phyloP scores from a whole-genome alignment of 495 filamentous ascomycete species.

The Neurospora tetrasperma region DNA sequence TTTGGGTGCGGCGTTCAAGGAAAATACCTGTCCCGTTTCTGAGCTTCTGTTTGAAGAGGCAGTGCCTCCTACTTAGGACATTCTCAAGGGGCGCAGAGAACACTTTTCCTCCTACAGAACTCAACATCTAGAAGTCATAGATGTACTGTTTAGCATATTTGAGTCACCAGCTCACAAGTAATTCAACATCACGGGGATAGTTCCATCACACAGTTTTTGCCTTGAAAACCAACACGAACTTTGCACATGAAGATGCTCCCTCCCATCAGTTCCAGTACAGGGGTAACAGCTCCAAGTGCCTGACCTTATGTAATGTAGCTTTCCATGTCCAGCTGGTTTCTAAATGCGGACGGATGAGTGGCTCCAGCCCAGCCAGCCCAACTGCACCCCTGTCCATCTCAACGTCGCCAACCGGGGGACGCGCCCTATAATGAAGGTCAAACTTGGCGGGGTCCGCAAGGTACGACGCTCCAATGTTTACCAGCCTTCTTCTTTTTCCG shows the following conservation, averaged over 20 bases:
- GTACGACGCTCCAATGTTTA: background rate
- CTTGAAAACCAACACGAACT: background rate
- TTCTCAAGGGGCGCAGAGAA: background rate
- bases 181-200: background rate
- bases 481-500: constrained; percentile 1
- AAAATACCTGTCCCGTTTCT: background rate
- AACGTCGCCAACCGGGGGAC: background rate
- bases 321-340: background rate
- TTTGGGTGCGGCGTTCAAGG: background rate
- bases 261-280: background rate
- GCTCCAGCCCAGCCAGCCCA: background rate
- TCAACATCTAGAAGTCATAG: background rate
- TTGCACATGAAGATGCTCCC: background rate
- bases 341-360: background rate
- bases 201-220: background rate
- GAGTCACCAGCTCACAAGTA: background rate
- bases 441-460: constrained; percentile 1
- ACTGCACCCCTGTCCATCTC: background rate
- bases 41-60: background rate
- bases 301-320: background rate
- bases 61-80: background rate
- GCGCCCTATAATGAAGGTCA: background rate
- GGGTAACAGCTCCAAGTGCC: background rate
- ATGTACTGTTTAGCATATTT: background rate
- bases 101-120: background rate